Evolutionary conservation across 1,284 basidiomycete genomes (phyloP).

Genomic region (Flammula alnicola): DNA sequence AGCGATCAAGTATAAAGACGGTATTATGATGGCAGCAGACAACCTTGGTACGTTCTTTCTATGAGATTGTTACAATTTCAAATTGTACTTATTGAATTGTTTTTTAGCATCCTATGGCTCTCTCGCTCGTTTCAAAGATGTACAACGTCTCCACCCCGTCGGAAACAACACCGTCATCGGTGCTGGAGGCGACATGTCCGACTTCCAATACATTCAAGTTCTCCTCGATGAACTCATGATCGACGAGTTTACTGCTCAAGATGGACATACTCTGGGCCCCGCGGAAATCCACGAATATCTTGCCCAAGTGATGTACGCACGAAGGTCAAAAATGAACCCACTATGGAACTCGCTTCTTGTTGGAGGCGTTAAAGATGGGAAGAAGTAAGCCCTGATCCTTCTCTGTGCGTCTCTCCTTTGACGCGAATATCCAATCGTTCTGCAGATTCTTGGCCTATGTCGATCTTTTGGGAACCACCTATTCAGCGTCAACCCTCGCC

Average conservation of each 20-base stretch:
- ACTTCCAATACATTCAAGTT: slow-evolving; percentile 93
- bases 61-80: not conserved
- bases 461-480: slow-evolving; percentile 96
- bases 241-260: slow-evolving; percentile 81
- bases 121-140: slow-evolving; percentile 95
- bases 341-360: slow-evolving; percentile 96
- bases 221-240: slow-evolving; percentile 76
- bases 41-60: slow-evolving; percentile 75
- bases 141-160: slow-evolving; percentile 86
- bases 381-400: slow-evolving; percentile 66
- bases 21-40: slow-evolving; percentile 99
- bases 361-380: slow-evolving; percentile 87
- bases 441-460: slow-evolving; percentile 91
- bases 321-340: slow-evolving; percentile 90
- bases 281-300: slow-evolving; percentile 95
- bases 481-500: slow-evolving; percentile 92
- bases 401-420: not conserved
- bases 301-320: slow-evolving; percentile 88
- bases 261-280: slow-evolving; percentile 87
- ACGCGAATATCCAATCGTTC: not conserved
- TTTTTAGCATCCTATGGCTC: slow-evolving; percentile 95
- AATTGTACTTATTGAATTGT: not conserved
- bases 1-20: slow-evolving; percentile 93
- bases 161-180: slow-evolving; percentile 89
- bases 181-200: slow-evolving; percentile 96